Evolutionary conservation across 2,329 filamentous ascomycete genomes (phyloP).

Genomic region (Amauroascus verrucosus): DNA sequence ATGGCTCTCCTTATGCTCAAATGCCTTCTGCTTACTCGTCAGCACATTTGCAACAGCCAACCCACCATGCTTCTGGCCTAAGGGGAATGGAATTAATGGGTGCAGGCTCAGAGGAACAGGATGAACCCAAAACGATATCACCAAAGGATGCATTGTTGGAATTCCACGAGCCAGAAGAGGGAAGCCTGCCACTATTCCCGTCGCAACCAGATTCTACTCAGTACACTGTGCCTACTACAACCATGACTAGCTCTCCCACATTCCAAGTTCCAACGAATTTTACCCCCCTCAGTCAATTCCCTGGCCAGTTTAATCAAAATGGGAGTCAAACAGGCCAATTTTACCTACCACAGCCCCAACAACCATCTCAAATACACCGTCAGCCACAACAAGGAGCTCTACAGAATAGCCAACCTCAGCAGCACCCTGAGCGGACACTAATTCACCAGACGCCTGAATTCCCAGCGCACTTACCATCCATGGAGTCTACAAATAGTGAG

Average conservation of each 20-base stretch:
- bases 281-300: slow-evolving; percentile 13
- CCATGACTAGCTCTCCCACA: slow-evolving; percentile 3
- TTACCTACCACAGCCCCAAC: slow-evolving; percentile 13
- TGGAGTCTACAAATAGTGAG: slow-evolving; percentile 53
- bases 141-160: slow-evolving; percentile 86
- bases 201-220: slow-evolving; percentile 40
- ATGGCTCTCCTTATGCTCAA: slow-evolving; percentile 53
- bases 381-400: slow-evolving; percentile 16
- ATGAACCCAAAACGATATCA: slow-evolving; percentile 73
- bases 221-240: slow-evolving; percentile 12
- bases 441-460: slow-evolving; percentile 46
- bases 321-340: slow-evolving; percentile 2
- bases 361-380: slow-evolving; percentile 13
- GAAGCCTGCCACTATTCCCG: slow-evolving; percentile 61
- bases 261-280: slow-evolving; percentile 21
- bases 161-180: slow-evolving; percentile 60
- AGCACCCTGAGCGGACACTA: slow-evolving; percentile 25
- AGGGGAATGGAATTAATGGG: slow-evolving; percentile 20
- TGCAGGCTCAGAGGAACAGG: slow-evolving; percentile 25
- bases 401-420: slow-evolving; percentile 18
- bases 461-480: slow-evolving; percentile 48
- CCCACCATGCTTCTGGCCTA: slow-evolving; percentile 29
- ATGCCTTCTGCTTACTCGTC: slow-evolving; percentile 36
- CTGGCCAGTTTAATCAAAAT: slow-evolving; percentile 9
- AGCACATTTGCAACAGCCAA: slow-evolving; percentile 24